A percentile compares a stretch with the other conserved stretches of the same genome.
Evolutionary conservation across 371 early-diverging fungal species (phyloP).

Genomic region (Entomophthora muscae): DNA sequence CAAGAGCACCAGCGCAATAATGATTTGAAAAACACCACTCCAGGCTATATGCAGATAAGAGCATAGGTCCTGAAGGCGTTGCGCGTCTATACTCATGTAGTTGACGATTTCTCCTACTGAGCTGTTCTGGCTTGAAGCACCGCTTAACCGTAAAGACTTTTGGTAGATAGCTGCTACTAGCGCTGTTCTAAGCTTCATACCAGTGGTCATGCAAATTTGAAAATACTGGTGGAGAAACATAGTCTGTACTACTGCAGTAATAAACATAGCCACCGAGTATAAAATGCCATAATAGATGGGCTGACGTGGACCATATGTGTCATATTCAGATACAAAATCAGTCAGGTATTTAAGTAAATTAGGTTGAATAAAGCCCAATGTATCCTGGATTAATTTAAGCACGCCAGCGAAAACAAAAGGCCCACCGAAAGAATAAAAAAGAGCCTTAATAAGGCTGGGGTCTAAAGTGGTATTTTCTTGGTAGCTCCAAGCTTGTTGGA

Average conservation of each 20-base stretch:
- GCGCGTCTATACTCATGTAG: constrained; percentile 79
- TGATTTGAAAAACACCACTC: constrained; percentile 85
- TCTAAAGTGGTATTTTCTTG: background rate
- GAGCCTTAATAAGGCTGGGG: constrained; percentile 54
- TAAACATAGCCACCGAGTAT: constrained; percentile 56
- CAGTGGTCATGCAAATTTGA: constrained; percentile 52
- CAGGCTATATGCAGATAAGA: constrained; percentile 63
- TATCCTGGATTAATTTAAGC: constrained; percentile 64
- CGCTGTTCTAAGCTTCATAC: constrained; percentile 60
- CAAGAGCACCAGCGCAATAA: constrained; percentile 55
- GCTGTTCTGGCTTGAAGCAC: constrained; percentile 54
- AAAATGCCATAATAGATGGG: constrained; percentile 36
- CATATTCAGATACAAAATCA: constrained; percentile 43
- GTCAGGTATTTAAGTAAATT: constrained; percentile 52
- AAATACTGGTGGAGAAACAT: constrained; percentile 81
- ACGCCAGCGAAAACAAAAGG: constrained; percentile 47
- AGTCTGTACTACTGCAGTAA: constrained; percentile 64
- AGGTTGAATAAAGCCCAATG: constrained; percentile 70
- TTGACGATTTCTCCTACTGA: constrained; percentile 69
- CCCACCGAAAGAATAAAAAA: constrained; percentile 39
- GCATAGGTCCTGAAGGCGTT: constrained; percentile 44
- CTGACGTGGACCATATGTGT: constrained; percentile 22
- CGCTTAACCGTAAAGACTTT: constrained; percentile 67
- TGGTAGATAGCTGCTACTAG: constrained; percentile 77
- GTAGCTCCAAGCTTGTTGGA: constrained; percentile 47